Evolutionary conservation across 2,329 filamentous ascomycete genomes (phyloP).

Genomic region (Bisporella sp.): DNA sequence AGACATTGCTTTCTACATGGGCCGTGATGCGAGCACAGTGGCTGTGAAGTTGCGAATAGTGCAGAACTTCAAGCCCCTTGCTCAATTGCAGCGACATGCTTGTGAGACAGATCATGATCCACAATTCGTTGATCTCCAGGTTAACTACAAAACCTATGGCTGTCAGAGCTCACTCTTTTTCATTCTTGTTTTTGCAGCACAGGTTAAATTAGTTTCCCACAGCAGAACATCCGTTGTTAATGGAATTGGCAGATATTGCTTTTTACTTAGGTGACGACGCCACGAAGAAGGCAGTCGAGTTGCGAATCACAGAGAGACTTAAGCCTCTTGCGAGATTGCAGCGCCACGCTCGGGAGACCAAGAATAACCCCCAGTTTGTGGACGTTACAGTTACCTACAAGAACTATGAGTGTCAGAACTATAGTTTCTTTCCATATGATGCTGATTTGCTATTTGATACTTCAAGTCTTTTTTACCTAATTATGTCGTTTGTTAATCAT

Average conservation of each 20-base stretch:
- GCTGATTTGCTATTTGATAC: not conserved
- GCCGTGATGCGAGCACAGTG: too few relatives aligned
- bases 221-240: too few relatives aligned
- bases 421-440: not conserved
- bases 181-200: too few relatives aligned
- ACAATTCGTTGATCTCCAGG: too few relatives aligned
- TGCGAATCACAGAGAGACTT: conserved; percentile 26
- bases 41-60: too few relatives aligned
- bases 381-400: not conserved
- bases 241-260: conserved; percentile 11
- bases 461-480: not conserved
- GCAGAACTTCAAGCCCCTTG: too few relatives aligned
- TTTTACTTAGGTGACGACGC: conserved; percentile 18
- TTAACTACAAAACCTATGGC: too few relatives aligned
- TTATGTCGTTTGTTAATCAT: not conserved
- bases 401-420: not conserved
- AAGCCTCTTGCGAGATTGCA: conserved; percentile 45
- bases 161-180: too few relatives aligned
- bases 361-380: conserved; percentile 19
- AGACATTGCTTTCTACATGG: too few relatives aligned
- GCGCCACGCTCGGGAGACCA: conserved; percentile 35
- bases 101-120: too few relatives aligned
- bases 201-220: too few relatives aligned
- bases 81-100: too few relatives aligned
- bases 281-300: conserved; percentile 13